A percentile compares a stretch with the other conserved stretches of the same genome.
phyloP scores from a whole-genome alignment of 345 rosid species.

The Ceriops tagal region DNA sequence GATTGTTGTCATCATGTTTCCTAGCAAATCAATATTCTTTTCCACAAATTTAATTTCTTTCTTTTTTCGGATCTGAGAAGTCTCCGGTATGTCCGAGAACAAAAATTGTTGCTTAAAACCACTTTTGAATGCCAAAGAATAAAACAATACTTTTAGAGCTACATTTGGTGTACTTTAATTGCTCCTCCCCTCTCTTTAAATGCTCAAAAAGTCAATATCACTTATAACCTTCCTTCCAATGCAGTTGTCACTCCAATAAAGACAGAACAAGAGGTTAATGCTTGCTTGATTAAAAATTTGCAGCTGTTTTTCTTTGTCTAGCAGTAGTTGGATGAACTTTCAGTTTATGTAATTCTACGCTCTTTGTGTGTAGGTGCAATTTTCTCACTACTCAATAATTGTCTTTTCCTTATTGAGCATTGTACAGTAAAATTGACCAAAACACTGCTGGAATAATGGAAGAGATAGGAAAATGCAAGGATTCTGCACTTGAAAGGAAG shows the following conservation, averaged over 20 bases:
- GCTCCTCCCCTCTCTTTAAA: neutral
- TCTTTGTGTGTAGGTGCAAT: neutral
- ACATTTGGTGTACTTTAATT: neutral
- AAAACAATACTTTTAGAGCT: neutral
- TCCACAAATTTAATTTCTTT: neutral
- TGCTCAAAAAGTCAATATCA: neutral
- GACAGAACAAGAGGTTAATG: neutral
- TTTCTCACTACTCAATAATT: neutral
- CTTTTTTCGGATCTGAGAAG: neutral
- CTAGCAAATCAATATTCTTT: neutral
- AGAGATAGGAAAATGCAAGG: slow-evolving; percentile 75
- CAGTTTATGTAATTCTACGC: neutral
- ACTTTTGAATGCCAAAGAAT: neutral
- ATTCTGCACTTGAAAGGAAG: slow-evolving; percentile 65
- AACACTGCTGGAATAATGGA: slow-evolving; percentile 55
- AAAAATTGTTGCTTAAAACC: neutral
- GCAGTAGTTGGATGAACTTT: neutral
- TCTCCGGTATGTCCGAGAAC: neutral
- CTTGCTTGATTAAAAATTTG: no score
- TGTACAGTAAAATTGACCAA: slow-evolving; percentile 77
- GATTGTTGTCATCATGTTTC: neutral
- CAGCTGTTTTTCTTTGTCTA: no score
- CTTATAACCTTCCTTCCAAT: neutral
- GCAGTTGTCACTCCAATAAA: neutral
- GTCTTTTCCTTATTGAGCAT: slow-evolving; percentile 4